phyloP scores from a whole-genome alignment of 345 rosid species.

The Eucalyptus cloeziana region DNA sequence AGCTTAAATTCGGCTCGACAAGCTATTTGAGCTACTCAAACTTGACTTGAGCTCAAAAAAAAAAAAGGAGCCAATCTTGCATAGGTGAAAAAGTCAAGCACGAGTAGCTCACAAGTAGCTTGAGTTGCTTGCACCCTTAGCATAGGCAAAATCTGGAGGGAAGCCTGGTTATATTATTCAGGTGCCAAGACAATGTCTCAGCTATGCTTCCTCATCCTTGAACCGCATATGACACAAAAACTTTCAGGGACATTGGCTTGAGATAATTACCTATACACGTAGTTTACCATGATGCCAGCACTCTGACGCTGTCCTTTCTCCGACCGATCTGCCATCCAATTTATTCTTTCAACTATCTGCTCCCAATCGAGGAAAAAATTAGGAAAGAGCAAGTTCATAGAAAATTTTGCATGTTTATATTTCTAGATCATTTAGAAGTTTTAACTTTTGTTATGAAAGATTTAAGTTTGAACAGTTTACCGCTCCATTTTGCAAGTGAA shows the following conservation, averaged over 20 bases:
- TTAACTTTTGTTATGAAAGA: neutral
- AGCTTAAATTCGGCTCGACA: neutral
- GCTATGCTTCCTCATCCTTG: neutral
- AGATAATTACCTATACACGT: constrained; percentile 60
- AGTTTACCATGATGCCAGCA: constrained; percentile 88
- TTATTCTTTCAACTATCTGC: constrained; percentile 90
- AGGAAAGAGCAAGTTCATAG: neutral
- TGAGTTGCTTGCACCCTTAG: neutral
- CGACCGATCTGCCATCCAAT: constrained; percentile 89
- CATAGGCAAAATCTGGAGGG: neutral
- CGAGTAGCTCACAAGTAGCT: neutral
- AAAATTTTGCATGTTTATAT: neutral
- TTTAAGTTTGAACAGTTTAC: constrained; percentile 19
- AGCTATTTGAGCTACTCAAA: neutral
- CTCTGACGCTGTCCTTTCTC: constrained; percentile 67
- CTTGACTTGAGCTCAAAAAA: neutral
- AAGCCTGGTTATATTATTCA: neutral
- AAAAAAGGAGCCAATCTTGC: neutral
- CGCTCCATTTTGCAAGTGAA: constrained; percentile 97
- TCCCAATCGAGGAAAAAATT: neutral
- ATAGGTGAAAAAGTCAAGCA: neutral
- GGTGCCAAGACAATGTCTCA: neutral
- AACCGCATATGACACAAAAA: neutral
- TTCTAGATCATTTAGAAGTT: neutral
- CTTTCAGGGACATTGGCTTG: neutral